Conservation (phyloP, 306 rosid species). For the Inga oerstediana region DNA sequence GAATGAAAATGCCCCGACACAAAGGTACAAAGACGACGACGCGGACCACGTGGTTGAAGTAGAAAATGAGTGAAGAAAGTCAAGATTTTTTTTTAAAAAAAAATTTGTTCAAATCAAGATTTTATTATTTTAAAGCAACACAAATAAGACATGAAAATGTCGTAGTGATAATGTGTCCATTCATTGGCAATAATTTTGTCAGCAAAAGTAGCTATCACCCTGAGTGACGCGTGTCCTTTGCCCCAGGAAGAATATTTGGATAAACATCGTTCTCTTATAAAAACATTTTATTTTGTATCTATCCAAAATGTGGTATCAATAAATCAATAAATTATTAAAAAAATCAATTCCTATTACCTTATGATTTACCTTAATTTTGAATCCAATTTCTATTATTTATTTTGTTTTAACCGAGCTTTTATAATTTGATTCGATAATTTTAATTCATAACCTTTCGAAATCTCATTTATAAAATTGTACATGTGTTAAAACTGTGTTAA, state of each 20-base stretch:
- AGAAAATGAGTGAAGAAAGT: neutral
- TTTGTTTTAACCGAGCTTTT: no score
- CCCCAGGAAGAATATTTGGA: constrained; percentile 41
- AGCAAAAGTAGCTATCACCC: constrained; percentile 26
- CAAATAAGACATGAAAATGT: neutral
- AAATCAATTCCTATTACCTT: no score
- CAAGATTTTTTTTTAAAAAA: neutral
- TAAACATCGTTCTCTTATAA: constrained; percentile 39
- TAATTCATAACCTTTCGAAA: no score
- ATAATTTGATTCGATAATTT: no score
- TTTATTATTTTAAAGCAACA: neutral
- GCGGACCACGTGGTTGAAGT: neutral
- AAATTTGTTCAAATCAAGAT: neutral
- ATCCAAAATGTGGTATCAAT: no score
- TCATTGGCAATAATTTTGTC: neutral
- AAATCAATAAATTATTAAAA: no score
- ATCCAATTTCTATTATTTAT: no score
- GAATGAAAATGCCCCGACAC: no score
- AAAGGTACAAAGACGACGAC: neutral
- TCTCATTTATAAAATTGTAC: no score
- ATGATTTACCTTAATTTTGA: no score
- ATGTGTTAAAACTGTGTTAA: no score
- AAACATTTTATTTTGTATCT: no score
- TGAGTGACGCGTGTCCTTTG: constrained; percentile 64
- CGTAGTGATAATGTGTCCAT: neutral